Conservation (phyloP, 495 filamentous ascomycete species). For the Neurospora sp. region DNA sequence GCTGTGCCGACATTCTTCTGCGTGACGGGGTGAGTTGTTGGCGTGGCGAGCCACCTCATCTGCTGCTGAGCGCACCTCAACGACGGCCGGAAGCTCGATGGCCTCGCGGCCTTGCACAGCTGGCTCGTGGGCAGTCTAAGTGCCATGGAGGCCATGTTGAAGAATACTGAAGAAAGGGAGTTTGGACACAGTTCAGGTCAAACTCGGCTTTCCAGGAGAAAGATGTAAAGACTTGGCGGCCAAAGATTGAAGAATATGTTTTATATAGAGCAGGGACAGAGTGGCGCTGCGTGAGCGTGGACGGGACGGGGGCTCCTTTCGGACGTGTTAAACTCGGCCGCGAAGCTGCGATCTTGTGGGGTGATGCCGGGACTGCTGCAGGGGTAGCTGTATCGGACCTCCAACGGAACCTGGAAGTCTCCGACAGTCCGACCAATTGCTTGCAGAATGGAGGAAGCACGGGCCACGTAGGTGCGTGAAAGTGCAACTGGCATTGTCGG, state of each 20-base stretch:
- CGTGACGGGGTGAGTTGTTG: conserved; percentile 57
- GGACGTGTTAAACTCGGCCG: not conserved
- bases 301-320: not conserved
- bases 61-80: conserved; percentile 23
- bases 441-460: not conserved
- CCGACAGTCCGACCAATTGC: not conserved
- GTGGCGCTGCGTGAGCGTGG: too few species aligned
- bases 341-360: not conserved
- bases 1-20: conserved; percentile 62
- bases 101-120: conserved; percentile 32
- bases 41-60: conserved; percentile 49
- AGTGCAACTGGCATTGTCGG: not conserved
- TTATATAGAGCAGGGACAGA: not conserved
- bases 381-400: not conserved
- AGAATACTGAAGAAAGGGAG: not conserved
- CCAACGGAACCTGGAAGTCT: not conserved
- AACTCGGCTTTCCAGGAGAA: not conserved
- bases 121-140: conserved; percentile 33
- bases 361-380: not conserved
- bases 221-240: not conserved
- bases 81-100: conserved; percentile 12
- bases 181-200: not conserved
- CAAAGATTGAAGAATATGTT: not conserved
- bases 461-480: not conserved
- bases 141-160: conserved; percentile 31